A percentile compares a stretch with the other conserved stretches of the same genome.
phyloP scores from a whole-genome alignment of 192 early-diverging fungal species.

The Umbelopsis isabellina region DNA sequence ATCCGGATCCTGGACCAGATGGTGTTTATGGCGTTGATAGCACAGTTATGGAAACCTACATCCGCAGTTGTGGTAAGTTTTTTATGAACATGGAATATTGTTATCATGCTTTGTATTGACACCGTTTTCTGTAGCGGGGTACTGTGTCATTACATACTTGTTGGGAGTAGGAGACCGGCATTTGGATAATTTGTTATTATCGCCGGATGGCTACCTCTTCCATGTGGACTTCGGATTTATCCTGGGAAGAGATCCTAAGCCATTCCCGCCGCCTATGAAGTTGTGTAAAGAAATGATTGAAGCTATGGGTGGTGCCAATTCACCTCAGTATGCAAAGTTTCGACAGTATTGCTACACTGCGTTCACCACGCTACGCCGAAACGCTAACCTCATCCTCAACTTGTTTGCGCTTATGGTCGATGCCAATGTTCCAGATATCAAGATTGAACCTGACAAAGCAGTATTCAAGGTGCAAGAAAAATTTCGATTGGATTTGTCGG shows the following conservation, averaged over 20 bases:
- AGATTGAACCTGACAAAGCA: slow-evolving; percentile 96
- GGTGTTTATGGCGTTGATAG: slow-evolving; percentile 70
- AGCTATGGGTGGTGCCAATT: slow-evolving; percentile 94
- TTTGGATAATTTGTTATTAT: slow-evolving; percentile 93
- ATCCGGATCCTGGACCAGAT: slow-evolving; percentile 61
- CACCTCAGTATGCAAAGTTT: slow-evolving; percentile 89
- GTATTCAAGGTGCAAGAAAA: slow-evolving; percentile 97
- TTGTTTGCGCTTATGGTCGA: slow-evolving; percentile 98
- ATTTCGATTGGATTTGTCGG: slow-evolving; percentile 89
- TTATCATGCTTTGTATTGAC: slow-evolving; percentile 6
- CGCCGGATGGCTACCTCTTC: slow-evolving; percentile 87
- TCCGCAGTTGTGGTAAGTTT: slow-evolving; percentile 85
- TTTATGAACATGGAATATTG: slow-evolving; percentile 13
- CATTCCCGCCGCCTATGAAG: slow-evolving; percentile 99
- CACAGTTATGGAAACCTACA: slow-evolving; percentile 92
- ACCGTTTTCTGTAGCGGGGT: slow-evolving; percentile 69
- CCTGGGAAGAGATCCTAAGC: slow-evolving; percentile 97
- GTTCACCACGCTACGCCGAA: slow-evolving; percentile 91
- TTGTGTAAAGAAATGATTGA: slow-evolving; percentile 99
- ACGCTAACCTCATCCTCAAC: slow-evolving; percentile 95
- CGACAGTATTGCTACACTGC: slow-evolving; percentile 93
- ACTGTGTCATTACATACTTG: slow-evolving; percentile 98
- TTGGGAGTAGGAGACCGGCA: slow-evolving; percentile 98
- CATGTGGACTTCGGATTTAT: slow-evolving; percentile 99
- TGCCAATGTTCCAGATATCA: slow-evolving; percentile 96